Conservation (phyloP, 2,329 filamentous ascomycete genomes). For the Trichoderma guizhouense region DNA sequence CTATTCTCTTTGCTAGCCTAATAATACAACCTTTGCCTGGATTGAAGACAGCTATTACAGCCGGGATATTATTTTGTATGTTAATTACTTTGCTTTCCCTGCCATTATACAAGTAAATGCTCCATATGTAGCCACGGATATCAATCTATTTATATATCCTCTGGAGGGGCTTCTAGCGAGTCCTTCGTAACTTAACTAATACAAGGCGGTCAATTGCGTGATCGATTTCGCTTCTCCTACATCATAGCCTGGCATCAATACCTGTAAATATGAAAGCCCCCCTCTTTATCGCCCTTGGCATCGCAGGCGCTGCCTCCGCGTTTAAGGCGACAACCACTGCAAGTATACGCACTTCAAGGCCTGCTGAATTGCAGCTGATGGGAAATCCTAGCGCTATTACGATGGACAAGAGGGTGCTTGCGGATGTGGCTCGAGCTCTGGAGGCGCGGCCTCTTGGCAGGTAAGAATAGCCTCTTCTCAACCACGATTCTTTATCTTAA, state of each 20-base stretch:
- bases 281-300: neutral
- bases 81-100: neutral
- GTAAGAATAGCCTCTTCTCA: neutral
- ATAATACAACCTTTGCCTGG: neutral
- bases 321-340: conserved; percentile 1
- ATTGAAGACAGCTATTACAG: neutral
- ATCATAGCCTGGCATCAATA: neutral
- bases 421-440: conserved; percentile 2
- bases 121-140: neutral
- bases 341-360: neutral
- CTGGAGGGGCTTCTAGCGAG: neutral
- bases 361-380: neutral
- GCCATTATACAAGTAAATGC: neutral
- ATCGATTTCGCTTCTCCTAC: neutral
- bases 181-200: neutral
- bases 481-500: neutral
- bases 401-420: conserved; percentile 8
- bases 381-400: neutral
- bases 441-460: neutral
- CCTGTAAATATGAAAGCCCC: neutral
- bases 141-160: neutral
- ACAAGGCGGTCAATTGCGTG: neutral
- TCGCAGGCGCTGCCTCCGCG: neutral
- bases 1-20: neutral
- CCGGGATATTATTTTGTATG: neutral